Conservation (phyloP, 1,284 basidiomycete genomes). For the Microbotryum scabiosae region DNA sequence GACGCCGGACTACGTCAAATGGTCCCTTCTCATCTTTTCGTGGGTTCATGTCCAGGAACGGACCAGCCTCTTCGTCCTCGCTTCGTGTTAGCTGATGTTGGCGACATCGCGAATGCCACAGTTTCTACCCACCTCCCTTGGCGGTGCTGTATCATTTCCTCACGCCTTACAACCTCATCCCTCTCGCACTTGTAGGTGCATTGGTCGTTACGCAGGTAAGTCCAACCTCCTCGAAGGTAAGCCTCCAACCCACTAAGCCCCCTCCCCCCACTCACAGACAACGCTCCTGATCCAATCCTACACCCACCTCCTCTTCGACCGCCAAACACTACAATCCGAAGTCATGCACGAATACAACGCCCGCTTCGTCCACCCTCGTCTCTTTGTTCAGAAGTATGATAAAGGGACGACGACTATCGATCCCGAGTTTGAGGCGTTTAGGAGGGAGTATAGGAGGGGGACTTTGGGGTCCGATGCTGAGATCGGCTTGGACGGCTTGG, state of each 20-base stretch:
- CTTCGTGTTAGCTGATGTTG: not conserved
- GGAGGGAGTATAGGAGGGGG: not conserved
- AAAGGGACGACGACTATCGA: slow-evolving; percentile 16
- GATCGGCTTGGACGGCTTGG: no score
- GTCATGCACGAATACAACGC: slow-evolving; percentile 79
- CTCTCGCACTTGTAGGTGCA: slow-evolving; percentile 16
- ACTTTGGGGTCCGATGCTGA: no score
- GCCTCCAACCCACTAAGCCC: not conserved
- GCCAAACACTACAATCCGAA: slow-evolving; percentile 62
- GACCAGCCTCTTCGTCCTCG: not conserved
- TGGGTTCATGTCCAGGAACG: not conserved
- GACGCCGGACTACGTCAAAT: slow-evolving; percentile 29
- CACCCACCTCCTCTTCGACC: slow-evolving; percentile 61
- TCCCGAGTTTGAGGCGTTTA: slow-evolving; percentile 11
- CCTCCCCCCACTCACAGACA: slow-evolving; percentile 6
- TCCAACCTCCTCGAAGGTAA: no score
- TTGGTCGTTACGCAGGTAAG: slow-evolving; percentile 17
- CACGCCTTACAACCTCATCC: slow-evolving; percentile 20
- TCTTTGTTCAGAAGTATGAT: slow-evolving; percentile 44
- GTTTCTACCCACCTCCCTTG: slow-evolving; percentile 30
- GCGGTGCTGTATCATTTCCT: slow-evolving; percentile 31
- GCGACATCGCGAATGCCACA: not conserved
- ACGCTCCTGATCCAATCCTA: slow-evolving; percentile 57
- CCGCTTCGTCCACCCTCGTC: slow-evolving; percentile 57
- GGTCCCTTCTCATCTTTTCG: slow-evolving; percentile 30